Evolutionary conservation across 768 basidiomycete species (phyloP).

Genomic region (Lactarius tabidus): DNA sequence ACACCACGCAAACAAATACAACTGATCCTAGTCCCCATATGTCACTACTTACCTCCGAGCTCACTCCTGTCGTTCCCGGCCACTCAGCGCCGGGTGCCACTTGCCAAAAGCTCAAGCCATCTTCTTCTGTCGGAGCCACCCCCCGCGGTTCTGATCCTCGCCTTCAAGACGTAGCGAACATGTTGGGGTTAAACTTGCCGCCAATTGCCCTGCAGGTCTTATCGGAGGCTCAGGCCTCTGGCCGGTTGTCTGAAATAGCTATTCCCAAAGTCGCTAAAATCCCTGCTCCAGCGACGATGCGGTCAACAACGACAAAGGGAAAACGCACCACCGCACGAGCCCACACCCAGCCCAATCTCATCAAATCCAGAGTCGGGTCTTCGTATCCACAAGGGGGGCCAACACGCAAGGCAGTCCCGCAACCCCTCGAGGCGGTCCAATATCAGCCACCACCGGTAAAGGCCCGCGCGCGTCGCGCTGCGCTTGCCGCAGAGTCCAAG

Average conservation of each 20-base stretch:
- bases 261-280: not conserved
- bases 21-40: not conserved
- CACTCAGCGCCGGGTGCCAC: not conserved
- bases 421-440: constrained; percentile 2
- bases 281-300: not conserved
- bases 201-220: not conserved
- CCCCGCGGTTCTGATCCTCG: not conserved
- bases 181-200: not conserved
- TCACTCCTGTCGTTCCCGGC: not conserved
- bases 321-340: not conserved
- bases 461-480: constrained; percentile 1
- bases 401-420: constrained; percentile 3
- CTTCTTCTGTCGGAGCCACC: not conserved
- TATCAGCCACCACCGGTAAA: constrained; percentile 7
- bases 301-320: not conserved
- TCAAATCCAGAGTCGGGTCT: not conserved
- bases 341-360: constrained; percentile 2
- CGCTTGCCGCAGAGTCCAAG: not conserved
- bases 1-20: not conserved
- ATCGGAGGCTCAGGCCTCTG: not conserved
- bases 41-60: not conserved
- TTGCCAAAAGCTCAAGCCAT: not conserved
- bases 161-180: not conserved
- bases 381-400: constrained; percentile 1
- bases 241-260: not conserved